Percentiles rank a stretch among this genome's conserved stretches.
phyloP scores from a whole-genome alignment of 2,329 filamentous ascomycete species.

The Cladophialophora chaetospira region DNA sequence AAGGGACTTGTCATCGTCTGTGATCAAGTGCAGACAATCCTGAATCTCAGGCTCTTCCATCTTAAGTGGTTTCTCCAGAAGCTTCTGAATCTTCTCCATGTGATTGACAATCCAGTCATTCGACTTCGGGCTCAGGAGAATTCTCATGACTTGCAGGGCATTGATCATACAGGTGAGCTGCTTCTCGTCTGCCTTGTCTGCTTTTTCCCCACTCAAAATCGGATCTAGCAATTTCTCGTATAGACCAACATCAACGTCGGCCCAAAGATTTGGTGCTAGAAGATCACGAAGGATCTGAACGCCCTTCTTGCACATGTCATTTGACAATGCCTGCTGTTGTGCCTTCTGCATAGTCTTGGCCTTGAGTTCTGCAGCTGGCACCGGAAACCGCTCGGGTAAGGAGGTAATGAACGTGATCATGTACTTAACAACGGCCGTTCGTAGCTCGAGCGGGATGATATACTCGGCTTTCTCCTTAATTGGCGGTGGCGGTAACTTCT shows the following conservation, averaged over 20 bases:
- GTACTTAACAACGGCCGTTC: slow-evolving; percentile 87
- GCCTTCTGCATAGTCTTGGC: slow-evolving; percentile 44
- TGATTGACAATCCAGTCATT: slow-evolving; percentile 89
- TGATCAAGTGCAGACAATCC: slow-evolving; percentile 78
- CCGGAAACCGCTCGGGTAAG: slow-evolving; percentile 79
- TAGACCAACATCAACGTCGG: slow-evolving; percentile 85
- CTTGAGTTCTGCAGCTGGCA: slow-evolving; percentile 60
- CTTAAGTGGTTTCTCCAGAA: slow-evolving; percentile 84
- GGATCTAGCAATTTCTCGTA: slow-evolving; percentile 88
- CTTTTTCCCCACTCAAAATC: slow-evolving; percentile 80
- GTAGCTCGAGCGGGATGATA: slow-evolving; percentile 65
- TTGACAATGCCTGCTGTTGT: slow-evolving; percentile 57
- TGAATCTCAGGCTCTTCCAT: slow-evolving; percentile 91
- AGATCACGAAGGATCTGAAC: slow-evolving; percentile 80
- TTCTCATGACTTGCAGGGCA: slow-evolving; percentile 85
- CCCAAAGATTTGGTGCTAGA: slow-evolving; percentile 85
- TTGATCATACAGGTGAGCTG: slow-evolving; percentile 74
- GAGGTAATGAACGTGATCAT: slow-evolving; percentile 93
- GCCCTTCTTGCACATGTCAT: slow-evolving; percentile 83
- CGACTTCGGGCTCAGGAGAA: slow-evolving; percentile 82
- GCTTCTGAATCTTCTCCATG: slow-evolving; percentile 75
- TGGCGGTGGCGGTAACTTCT: slow-evolving; percentile 55
- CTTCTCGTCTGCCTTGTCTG: slow-evolving; percentile 78
- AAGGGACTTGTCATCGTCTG: slow-evolving; percentile 69
- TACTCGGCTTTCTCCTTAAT: slow-evolving; percentile 60